These are phyloP conservation scores for Rhynchospora pubera DNA, from an alignment of 176 grass and related monocot genomes.

Conservation along the genomic window DNA sequence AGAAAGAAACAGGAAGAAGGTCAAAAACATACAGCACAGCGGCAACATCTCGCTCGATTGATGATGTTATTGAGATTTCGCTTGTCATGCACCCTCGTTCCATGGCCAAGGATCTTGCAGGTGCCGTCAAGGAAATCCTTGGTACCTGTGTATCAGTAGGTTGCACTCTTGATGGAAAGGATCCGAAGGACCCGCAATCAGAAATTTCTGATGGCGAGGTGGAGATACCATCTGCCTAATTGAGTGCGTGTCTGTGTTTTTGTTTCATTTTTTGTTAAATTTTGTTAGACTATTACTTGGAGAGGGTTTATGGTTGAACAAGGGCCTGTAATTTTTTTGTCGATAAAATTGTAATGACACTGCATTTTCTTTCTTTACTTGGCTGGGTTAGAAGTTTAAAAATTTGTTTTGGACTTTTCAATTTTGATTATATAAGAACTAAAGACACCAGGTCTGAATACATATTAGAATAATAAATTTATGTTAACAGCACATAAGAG, in stretches of 20 bases:
- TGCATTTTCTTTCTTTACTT: neutral
- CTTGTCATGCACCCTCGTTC: constrained; percentile 41
- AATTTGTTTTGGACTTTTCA: neutral
- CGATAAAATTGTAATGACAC: neutral
- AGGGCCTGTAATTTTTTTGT: neutral
- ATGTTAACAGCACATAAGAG: neutral
- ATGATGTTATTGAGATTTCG: constrained; percentile 68
- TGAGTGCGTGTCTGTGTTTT: neutral
- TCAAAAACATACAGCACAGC: constrained; percentile 63
- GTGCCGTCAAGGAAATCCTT: constrained; percentile 56
- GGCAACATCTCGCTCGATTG: constrained; percentile 71
- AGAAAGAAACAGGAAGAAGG: constrained; percentile 68
- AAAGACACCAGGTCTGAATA: neutral
- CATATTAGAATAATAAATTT: neutral
- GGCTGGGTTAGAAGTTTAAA: neutral
- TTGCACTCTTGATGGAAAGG: constrained; percentile 68
- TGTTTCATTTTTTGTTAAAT: neutral
- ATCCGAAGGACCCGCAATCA: constrained; percentile 66
- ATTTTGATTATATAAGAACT: neutral
- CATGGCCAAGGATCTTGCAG: constrained; percentile 72
- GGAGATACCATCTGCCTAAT: constrained; percentile 46
- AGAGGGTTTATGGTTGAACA: neutral
- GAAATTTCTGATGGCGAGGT: constrained; percentile 65
- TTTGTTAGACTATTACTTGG: neutral
- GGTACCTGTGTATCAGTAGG: constrained; percentile 67